Conservation (phyloP, 2,329 filamentous ascomycete species). For the Diaporthe sp. region DNA sequence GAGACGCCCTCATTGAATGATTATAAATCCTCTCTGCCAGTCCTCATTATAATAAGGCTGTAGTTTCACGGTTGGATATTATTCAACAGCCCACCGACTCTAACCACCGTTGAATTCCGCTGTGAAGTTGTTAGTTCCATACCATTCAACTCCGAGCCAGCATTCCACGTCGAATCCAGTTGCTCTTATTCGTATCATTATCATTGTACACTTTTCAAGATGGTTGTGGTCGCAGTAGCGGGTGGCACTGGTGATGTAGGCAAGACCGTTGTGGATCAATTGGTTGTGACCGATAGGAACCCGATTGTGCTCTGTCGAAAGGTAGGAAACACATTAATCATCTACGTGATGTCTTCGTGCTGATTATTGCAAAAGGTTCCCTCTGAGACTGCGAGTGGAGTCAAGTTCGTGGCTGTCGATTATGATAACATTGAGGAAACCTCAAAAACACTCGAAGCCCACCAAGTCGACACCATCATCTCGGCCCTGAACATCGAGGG, state of each 20-base stretch:
- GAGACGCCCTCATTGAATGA: neutral
- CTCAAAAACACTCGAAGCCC: neutral
- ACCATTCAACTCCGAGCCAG: neutral
- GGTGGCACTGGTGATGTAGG: neutral
- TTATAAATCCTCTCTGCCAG: neutral
- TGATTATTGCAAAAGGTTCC: neutral
- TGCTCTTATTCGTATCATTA: neutral
- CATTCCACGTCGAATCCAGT: neutral
- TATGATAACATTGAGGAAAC: neutral
- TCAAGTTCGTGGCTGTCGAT: neutral
- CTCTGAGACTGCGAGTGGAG: neutral
- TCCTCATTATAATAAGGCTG: neutral
- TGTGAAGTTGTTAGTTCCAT: neutral
- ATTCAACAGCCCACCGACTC: neutral
- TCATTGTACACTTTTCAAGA: neutral
- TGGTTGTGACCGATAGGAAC: neutral
- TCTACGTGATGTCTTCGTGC: neutral
- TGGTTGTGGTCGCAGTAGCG: neutral
- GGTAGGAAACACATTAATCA: neutral
- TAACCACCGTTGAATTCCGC: neutral
- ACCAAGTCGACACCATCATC: neutral
- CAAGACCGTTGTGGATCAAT: neutral
- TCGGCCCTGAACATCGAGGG: neutral
- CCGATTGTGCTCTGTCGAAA: neutral
- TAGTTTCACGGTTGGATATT: accelerated